Base-by-base conservation (phyloP, 768 basidiomycete genomes). In the Zangia roseola region DNA sequence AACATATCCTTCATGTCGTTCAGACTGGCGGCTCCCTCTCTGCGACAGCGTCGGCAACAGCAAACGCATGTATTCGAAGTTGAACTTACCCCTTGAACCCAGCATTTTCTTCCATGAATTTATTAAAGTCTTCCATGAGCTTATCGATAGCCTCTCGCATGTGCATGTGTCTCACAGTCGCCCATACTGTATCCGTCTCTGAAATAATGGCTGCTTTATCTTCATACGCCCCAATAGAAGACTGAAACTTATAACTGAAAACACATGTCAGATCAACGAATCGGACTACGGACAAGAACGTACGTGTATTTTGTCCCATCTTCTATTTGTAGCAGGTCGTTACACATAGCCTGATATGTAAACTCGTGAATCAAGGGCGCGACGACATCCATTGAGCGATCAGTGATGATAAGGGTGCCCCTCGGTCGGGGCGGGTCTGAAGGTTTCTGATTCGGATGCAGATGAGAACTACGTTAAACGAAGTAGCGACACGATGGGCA, bases 1-100 rank as follows among this genome's bases (percentile, higher is more conserved):
- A 99, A 76, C 95, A 98, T 97, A 62, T 99, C 97, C 69, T 97
- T 97, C 91, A 99, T 94, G 69, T 97, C 95, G 61, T 94, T 95
- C 40, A 99, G 67, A 59, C 82, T 94, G 40, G 90, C 88, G 9
- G 88, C 90, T 37, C 87, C 84, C 58, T 91, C 83, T 23, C 88
- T 86, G 48, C 21, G 49, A 42, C 44, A 30, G 28, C 23, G 41
- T 57, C 19, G 47, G 17, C 6, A 54, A 23, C 25, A 19, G 16
- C 39, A 43, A 43, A 35, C 25, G 26, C 17, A 43, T 14, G 14
- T 52, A 47, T 10, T 41, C 50, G 49, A 21, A 46, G n/a, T 40
- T 16, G 6, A 17, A 63, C 80, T 45, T 60, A 92, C 88, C 92
- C 91, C 60, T 89, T 87, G 70, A 97, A 97, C 1, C 92, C 94